Evolutionary conservation across 257 asterid species (phyloP), one percentile per base, ranked within the genome.

Genomic region (Craterostigma plantagineum): DNA sequence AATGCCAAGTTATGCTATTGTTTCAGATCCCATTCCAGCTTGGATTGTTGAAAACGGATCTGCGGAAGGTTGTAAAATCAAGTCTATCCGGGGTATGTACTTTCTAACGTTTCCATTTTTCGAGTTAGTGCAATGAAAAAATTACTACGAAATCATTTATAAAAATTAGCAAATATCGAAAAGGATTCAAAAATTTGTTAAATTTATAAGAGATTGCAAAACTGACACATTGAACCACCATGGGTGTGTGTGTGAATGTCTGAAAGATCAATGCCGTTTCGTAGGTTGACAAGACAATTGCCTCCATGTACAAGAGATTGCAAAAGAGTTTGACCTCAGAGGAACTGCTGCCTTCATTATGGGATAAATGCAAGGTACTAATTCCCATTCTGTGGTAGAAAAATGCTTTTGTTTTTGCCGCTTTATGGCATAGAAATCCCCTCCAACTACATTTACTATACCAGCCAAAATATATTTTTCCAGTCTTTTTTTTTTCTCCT

Each of bases 361-460:
- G 99, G 99, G 99, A 90, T 65, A 90, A 90, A 63, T 82, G 93
- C 92, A 82, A 87, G 98, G 98, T 87, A 23, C 2, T 6, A 23
- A 2, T 2, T 23, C 6, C 30, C 30, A 2, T 23, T 23, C n/a
- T n/a, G n/a, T n/a, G n/a, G n/a, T 23, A 23, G 30, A 6, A 23
- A 23, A 23, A 23, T 6, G n/a, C 2, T 6, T 2, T 23, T 23
- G 4, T 23, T 23, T 23, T 23, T 23, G 6, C 30, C 30, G 6
- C 30, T 23, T 23, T 23, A 23, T 23, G 2, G 6, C n/a, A 6
- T 23, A 23, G 30, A 23, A 23, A 6, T n/a, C n/a, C n/a, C n/a
- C n/a, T n/a, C n/a, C n/a, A n/a, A n/a, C n/a, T n/a, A n/a, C n/a
- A n/a, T n/a, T n/a, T n/a, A n/a, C n/a, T n/a, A n/a, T n/a, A n/a